phyloP scores from a whole-genome alignment of 331 rosid genomes.

The Prunus yedoensis region DNA sequence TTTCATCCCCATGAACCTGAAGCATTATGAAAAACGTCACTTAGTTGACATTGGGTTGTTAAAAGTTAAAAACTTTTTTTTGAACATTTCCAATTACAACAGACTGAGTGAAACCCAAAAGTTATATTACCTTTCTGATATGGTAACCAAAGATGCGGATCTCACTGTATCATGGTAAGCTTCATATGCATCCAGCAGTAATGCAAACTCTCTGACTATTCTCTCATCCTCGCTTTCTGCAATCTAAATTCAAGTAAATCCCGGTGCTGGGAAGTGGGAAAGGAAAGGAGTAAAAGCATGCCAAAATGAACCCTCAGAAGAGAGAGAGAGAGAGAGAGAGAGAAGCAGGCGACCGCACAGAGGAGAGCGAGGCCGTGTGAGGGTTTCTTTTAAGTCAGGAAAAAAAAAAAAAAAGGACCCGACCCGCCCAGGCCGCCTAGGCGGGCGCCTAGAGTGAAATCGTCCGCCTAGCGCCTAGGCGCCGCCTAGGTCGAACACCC shows the following conservation, averaged over 20 bases:
- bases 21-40: slow-evolving; percentile 15
- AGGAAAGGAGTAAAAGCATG: background rate
- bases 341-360: no score
- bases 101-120: background rate
- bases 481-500: background rate
- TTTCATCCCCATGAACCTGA: slow-evolving; percentile 96
- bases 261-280: slow-evolving; percentile 2
- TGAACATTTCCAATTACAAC: background rate
- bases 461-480: no score
- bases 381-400: no score
- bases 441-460: no score
- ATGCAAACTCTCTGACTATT: slow-evolving; percentile 69
- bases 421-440: no score
- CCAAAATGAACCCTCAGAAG: background rate
- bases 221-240: slow-evolving; percentile 87
- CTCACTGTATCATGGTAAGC: slow-evolving; percentile 41
- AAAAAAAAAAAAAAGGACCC: no score
- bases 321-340: no score
- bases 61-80: background rate
- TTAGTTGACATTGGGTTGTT: slow-evolving; percentile 13
- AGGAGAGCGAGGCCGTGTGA: no score
- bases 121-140: slow-evolving; percentile 60
- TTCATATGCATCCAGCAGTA: slow-evolving; percentile 65
- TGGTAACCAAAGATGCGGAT: slow-evolving; percentile 26
- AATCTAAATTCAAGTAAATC: slow-evolving; percentile 65